Percentiles rank a stretch among this genome's conserved stretches.
phyloP scores from a whole-genome alignment of 1,284 basidiomycete genomes.

The Dichomitus squalens region DNA sequence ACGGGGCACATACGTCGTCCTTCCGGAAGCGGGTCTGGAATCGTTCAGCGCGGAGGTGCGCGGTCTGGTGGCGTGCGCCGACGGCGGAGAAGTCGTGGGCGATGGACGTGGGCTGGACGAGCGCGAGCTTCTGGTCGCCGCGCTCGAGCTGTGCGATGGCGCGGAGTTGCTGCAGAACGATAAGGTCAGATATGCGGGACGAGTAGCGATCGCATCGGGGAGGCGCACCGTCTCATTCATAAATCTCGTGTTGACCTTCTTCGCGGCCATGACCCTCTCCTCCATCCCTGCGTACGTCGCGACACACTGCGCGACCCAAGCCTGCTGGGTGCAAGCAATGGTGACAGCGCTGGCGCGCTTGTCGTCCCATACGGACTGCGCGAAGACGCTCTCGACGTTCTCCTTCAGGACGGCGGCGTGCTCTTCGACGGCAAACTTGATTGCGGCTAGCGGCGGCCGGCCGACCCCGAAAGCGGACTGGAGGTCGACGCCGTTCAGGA shows the following conservation, averaged over 20 bases:
- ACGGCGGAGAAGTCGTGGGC: conserved; percentile 40
- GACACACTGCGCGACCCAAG: conserved; percentile 31
- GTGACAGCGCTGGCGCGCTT: conserved; percentile 22
- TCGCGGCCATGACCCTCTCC: conserved; percentile 23
- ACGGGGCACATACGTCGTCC: neutral
- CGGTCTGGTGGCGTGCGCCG: conserved; percentile 28
- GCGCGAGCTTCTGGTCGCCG: conserved; percentile 50
- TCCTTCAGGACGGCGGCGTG: conserved; percentile 36
- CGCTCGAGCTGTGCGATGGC: conserved; percentile 51
- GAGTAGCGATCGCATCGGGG: neutral
- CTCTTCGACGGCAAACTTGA: conserved; percentile 46
- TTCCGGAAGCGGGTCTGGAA: conserved; percentile 47
- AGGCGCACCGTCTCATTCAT: conserved; percentile 23
- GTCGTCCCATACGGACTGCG: conserved; percentile 18
- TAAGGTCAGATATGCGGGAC: neutral
- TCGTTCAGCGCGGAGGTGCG: conserved; percentile 37
- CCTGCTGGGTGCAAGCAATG: conserved; percentile 16
- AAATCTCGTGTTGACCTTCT: conserved; percentile 26
- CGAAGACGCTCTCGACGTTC: conserved; percentile 48
- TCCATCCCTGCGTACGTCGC: conserved; percentile 28
- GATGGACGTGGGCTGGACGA: conserved; percentile 45
- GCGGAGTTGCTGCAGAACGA: conserved; percentile 26
- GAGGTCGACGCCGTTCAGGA: conserved; percentile 55
- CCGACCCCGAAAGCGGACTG: conserved; percentile 36
- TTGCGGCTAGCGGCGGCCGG: conserved; percentile 41